Base-by-base conservation (phyloP, 179 eudicot genomes). In the Camellia oleifera region DNA sequence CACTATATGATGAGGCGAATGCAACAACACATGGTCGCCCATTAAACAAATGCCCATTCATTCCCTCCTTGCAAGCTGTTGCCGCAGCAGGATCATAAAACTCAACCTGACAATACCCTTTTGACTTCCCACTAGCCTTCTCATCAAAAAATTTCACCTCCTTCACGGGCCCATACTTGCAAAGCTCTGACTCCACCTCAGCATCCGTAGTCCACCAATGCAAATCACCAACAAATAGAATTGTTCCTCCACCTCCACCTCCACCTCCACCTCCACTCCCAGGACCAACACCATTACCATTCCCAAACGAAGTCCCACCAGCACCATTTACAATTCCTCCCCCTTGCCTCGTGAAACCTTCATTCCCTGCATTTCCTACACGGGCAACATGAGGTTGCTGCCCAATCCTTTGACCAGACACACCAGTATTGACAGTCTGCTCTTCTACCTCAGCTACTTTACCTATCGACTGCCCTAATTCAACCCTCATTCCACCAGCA, bases 191-290 rank as follows among this genome's bases (percentile, higher is more conserved):
- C 82, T 94, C 96, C 20, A 94, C 87, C 73, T 94, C 97, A 1
- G 90, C 90, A 89, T 94, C 98, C 0, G 98, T 94, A 7, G 98
- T 94, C 98, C 98, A 94, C 98, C 98, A 94, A 82, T 94, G 97
- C 85, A 94, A 82, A 74, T 94, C 97, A 40, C 98, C 98, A 60
- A 94, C 98, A 88, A 91, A 82, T 6, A 82, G 67, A 75, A 84
- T 80, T 2, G 88, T 74, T 69, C 86, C 88, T 0, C 89, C 92
- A 62, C 87, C 88, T 6, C 84, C 89, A 2, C 80, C 81, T 0
- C 78, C 89, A 3, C 82, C 84, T 32, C 68, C 88, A 62, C 75
- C 86, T 42, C 79, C 81, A 3, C 45, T 80, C 54, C 68, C 72
- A 73, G 80, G 32, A 26, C 32, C 32, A 26, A 26, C 32, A 26